These are phyloP conservation scores for Cucurbita argyrosperma DNA, from an alignment of 306 rosid genomes.

Conservation along the genomic window DNA sequence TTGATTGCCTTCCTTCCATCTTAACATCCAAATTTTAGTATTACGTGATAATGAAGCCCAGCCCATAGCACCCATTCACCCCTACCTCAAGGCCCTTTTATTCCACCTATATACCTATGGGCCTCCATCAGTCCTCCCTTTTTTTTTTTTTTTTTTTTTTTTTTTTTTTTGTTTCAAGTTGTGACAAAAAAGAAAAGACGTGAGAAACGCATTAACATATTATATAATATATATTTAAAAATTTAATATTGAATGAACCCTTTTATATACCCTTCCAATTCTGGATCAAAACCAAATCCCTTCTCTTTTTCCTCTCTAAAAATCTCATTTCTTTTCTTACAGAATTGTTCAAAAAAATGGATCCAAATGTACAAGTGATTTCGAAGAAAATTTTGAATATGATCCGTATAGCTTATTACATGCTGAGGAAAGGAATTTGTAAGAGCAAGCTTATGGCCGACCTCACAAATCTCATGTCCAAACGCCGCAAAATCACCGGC, in stretches of 20 bases:
- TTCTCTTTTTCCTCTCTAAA: conserved; percentile 8
- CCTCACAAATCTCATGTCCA: conserved; percentile 1
- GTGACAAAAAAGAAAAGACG: background rate
- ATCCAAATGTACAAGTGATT: conserved; percentile 20
- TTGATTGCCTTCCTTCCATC: conserved; percentile 82
- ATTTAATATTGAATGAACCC: background rate
- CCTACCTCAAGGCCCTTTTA: too few relatives aligned
- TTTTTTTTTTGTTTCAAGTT: too few relatives aligned
- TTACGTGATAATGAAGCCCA: too few relatives aligned
- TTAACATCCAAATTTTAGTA: background rate
- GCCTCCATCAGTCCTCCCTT: too few relatives aligned
- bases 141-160: too few relatives aligned
- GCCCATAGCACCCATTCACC: too few relatives aligned
- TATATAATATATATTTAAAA: background rate
- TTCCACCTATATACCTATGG: too few relatives aligned
- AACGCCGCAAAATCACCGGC: conserved; percentile 6
- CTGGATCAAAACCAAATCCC: background rate
- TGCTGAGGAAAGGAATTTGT: conserved; percentile 39
- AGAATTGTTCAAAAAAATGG: conserved; percentile 17
- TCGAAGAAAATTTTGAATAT: conserved; percentile 53
- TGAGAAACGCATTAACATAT: background rate
- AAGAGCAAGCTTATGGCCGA: conserved; percentile 16
- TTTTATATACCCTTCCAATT: background rate
- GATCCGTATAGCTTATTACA: conserved; percentile 45
- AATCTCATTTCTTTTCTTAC: conserved; percentile 3